Conservation (phyloP, 73 alveolate genomes). For the Effrenium voratum region DNA sequence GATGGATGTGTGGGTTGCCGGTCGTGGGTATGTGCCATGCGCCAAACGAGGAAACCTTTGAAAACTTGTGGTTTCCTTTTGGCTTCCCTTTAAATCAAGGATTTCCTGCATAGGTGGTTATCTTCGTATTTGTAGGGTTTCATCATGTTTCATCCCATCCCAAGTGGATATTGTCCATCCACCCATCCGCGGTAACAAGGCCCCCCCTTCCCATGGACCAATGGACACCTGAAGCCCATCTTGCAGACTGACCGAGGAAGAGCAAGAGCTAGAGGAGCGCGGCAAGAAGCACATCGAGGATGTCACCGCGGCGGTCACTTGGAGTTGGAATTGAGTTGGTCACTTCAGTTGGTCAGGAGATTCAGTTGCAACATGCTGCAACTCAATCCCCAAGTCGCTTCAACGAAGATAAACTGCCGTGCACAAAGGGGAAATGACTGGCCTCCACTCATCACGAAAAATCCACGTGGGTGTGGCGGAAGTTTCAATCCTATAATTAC, state of each 20-base stretch:
- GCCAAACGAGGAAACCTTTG: not conserved
- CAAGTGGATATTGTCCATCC: not conserved
- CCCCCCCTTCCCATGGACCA: not conserved
- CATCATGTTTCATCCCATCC: not conserved
- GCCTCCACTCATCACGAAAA: too few relatives aligned
- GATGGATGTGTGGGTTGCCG: not conserved
- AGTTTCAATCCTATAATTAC: too few relatives aligned
- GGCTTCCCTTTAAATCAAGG: too few relatives aligned
- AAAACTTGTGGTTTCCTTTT: not conserved
- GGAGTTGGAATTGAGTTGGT: too few relatives aligned
- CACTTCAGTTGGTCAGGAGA: too few relatives aligned
- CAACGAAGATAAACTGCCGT: too few relatives aligned
- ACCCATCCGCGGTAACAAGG: not conserved
- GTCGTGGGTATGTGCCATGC: not conserved
- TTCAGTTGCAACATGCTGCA: too few relatives aligned
- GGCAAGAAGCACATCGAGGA: constrained; percentile 18
- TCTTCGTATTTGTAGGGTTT: not conserved
- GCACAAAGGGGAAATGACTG: too few relatives aligned
- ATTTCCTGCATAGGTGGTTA: too few relatives aligned
- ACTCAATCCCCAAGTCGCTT: too few relatives aligned
- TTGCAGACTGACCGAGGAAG: not conserved
- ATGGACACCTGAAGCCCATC: not conserved
- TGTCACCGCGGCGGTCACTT: constrained; percentile 33
- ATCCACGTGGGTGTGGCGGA: too few relatives aligned
- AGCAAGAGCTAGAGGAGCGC: constrained; percentile 43